Percentiles rank a stretch among this genome's conserved stretches.
Evolutionary conservation across 2,329 filamentous ascomycete species (phyloP).

Genomic region (Aspergillus glaucus): DNA sequence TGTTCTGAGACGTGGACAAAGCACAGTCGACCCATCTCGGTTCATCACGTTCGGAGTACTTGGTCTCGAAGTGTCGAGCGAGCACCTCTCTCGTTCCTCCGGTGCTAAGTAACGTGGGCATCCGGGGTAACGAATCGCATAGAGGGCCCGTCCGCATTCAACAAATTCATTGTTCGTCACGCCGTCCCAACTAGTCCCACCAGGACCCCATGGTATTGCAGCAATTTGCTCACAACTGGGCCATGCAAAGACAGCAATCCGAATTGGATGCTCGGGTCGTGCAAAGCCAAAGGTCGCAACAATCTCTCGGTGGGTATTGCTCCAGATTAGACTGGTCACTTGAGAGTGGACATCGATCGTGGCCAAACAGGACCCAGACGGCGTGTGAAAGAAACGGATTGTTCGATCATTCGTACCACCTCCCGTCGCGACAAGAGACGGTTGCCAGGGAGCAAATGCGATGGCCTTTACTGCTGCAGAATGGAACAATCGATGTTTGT

Average conservation of each 20-base stretch:
- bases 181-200: conserved; percentile 24
- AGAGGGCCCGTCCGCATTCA: conserved; percentile 57
- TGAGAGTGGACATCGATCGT: conserved; percentile 90
- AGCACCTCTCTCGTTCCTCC: neutral
- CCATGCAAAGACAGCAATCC: conserved; percentile 92
- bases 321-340: conserved; percentile 90
- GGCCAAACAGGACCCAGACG: conserved; percentile 74
- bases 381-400: conserved; percentile 91
- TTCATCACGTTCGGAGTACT: neutral
- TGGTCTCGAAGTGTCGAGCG: neutral
- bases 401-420: conserved; percentile 91
- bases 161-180: conserved; percentile 16
- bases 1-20: conserved; percentile 9
- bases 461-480: conserved; percentile 92
- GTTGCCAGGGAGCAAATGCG: conserved; percentile 92
- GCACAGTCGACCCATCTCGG: conserved; percentile 1
- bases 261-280: conserved; percentile 79
- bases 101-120: conserved; percentile 40
- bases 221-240: conserved; percentile 81
- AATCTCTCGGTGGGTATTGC: conserved; percentile 75
- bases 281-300: conserved; percentile 91
- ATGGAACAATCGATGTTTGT: conserved; percentile 70
- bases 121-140: conserved; percentile 77
- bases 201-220: conserved; percentile 74
- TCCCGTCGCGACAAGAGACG: conserved; percentile 78